These are phyloP conservation scores for Spergularia marina DNA, from an alignment of 148 eudicot species.

Conservation along the genomic window DNA sequence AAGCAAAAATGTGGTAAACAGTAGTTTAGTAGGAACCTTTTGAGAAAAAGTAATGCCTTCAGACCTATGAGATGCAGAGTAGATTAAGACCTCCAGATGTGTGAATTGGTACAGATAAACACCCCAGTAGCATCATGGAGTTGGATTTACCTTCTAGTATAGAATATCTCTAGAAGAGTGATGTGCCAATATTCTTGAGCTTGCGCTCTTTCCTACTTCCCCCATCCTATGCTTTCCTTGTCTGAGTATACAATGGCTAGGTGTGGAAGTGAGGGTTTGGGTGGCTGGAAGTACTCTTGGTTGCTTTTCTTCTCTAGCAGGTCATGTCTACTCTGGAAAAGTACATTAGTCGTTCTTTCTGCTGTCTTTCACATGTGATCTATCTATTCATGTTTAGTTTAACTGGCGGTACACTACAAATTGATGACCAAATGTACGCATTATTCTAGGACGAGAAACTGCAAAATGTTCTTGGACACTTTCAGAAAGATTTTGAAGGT, in stretches of 20 bases:
- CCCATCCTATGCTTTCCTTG: neutral
- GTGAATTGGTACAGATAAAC: too few relatives aligned
- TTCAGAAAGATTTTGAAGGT: constrained; percentile 96
- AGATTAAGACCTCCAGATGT: too few relatives aligned
- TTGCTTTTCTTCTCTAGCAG: neutral
- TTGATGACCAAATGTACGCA: neutral
- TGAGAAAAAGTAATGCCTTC: too few relatives aligned
- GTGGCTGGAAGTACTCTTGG: neutral
- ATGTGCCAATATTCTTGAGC: neutral
- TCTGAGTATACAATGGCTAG: neutral
- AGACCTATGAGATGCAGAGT: too few relatives aligned
- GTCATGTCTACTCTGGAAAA: neutral
- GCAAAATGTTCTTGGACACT: constrained; percentile 88
- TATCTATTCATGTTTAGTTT: neutral
- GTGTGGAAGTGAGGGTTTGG: neutral
- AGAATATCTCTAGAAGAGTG: neutral
- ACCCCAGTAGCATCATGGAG: too few relatives aligned
- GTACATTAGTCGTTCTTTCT: neutral
- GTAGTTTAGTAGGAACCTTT: too few relatives aligned
- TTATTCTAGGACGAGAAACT: constrained; percentile 82
- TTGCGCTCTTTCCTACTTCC: neutral
- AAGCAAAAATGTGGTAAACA: too few relatives aligned
- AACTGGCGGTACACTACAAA: neutral
- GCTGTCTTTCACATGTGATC: neutral
- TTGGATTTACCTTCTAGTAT: neutral